Evolutionary conservation across 179 eudicot genomes (phyloP).

Genomic region (Amaranthus tricolor): DNA sequence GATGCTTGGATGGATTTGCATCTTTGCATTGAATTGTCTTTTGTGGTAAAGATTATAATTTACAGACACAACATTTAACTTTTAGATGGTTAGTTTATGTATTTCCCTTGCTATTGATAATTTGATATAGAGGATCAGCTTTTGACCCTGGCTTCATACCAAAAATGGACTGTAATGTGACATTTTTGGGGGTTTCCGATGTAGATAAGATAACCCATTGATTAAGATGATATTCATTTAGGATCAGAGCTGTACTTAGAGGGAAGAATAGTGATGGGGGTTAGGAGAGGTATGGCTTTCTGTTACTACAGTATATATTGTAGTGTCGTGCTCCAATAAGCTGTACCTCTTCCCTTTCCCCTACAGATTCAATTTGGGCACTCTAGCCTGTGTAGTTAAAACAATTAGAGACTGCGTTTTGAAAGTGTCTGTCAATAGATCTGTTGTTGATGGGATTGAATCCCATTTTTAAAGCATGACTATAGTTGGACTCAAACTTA

Average conservation of each 20-base stretch:
- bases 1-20: neutral
- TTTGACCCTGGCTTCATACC: neutral
- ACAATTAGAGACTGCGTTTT: conserved; percentile 17
- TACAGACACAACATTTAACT: neutral
- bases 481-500: conserved; percentile 36
- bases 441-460: conserved; percentile 34
- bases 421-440: conserved; percentile 24
- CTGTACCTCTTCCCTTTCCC: conserved; percentile 6
- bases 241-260: neutral
- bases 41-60: neutral
- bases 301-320: neutral
- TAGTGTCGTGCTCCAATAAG: neutral
- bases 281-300: neutral
- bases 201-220: neutral
- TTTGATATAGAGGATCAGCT: neutral
- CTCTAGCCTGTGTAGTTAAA: conserved; percentile 6
- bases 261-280: neutral
- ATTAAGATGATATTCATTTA: neutral
- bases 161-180: neutral
- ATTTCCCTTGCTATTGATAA: neutral
- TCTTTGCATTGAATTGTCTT: too few species aligned
- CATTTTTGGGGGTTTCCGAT: neutral
- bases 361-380: conserved; percentile 22
- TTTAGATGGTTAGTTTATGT: neutral
- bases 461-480: conserved; percentile 39